A percentile compares a stretch with the other conserved stretches of the same genome.
phyloP scores from a whole-genome alignment of 306 rosid genomes.

The Castanospermum australe region DNA sequence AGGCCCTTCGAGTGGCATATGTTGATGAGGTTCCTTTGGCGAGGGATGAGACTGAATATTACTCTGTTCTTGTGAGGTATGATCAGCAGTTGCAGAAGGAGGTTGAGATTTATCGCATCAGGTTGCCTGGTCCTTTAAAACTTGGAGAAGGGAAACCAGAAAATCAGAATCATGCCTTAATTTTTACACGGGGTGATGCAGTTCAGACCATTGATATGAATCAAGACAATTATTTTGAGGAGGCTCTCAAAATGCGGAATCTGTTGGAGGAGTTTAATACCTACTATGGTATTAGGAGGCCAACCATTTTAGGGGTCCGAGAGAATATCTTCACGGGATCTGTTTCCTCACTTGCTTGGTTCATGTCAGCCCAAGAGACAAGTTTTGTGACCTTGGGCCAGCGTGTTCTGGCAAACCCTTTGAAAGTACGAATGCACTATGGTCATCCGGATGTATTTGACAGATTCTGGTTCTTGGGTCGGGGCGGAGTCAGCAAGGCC shows the following conservation, averaged over 20 bases:
- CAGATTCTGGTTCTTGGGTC: slow-evolving; percentile 85
- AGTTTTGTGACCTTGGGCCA: slow-evolving; percentile 92
- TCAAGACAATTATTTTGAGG: slow-evolving; percentile 94
- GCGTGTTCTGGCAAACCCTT: slow-evolving; percentile 92
- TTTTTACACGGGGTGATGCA: slow-evolving; percentile 95
- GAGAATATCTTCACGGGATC: slow-evolving; percentile 96
- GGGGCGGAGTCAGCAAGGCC: slow-evolving; percentile 96
- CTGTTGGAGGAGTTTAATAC: slow-evolving; percentile 76
- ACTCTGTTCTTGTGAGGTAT: slow-evolving; percentile 89
- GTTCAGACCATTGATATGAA: slow-evolving; percentile 96
- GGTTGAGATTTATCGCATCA: slow-evolving; percentile 83
- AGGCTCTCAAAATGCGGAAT: slow-evolving; percentile 97
- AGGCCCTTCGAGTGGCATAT: slow-evolving; percentile 94
- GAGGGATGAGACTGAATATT: slow-evolving; percentile 72
- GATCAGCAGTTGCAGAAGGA: slow-evolving; percentile 74
- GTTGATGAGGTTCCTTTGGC: slow-evolving; percentile 76
- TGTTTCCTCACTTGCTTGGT: slow-evolving; percentile 96
- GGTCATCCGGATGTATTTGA: slow-evolving; percentile 98
- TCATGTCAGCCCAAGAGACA: slow-evolving; percentile 96
- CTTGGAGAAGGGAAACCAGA: slow-evolving; percentile 98
- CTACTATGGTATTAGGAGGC: slow-evolving; percentile 65
- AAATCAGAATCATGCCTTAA: slow-evolving; percentile 93
- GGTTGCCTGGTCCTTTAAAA: slow-evolving; percentile 90
- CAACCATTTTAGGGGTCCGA: slow-evolving; percentile 94
- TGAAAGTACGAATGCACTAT: slow-evolving; percentile 94